Base-by-base conservation (phyloP, 176 grass and related monocot species). In the Chrysopogon serrulatus region DNA sequence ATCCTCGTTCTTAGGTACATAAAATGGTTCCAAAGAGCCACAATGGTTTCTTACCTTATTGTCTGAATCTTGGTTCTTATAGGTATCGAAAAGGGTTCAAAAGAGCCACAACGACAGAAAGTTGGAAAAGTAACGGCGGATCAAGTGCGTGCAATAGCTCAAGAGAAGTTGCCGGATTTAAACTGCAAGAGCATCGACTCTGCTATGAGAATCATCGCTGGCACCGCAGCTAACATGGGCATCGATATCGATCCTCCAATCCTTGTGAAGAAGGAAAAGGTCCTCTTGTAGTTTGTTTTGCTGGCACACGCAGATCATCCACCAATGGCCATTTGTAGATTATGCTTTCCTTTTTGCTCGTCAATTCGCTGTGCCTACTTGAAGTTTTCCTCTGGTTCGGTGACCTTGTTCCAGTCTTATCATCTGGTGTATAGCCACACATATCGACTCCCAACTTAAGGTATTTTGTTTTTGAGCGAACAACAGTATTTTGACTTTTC, bases 161-260 rank as follows among this genome's bases (percentile, higher is more conserved):
- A 85, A 80, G 92, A 95, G 68, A 98, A 98, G 77, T 86, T 98
- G 76, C 95, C 92, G 0, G 95, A 95, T 74, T 88, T 98, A 79
- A 95, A 98, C 84, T 98, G 92, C 78, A 98, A 89, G 64, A 98
- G 57, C 65, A 91, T 95, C 15, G 95, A 98, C 14, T 92, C 95
- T 7, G 92, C 95, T 21, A 98, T 98, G 95, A 90, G 90, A 78
- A 95, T 95, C 75, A 90, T 98, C 26, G 90, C 95, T 30, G 95
- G 95, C 74, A 98, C 92, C 30, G 95, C 95, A 0, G 92, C 90
- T 80, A 98, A 98, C 87, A 98, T 98, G 95, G 95, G 92, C 65
- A 98, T 98, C 47, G 90, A 91, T 36, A 34, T 93, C 23, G 92
- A 98, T 30, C 92, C 95, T 36, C 88, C 95, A 40, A 88, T 98